Percentiles rank a stretch among this genome's conserved stretches.
phyloP scores from a whole-genome alignment of 2,329 filamentous ascomycete genomes.

The Alternaria sp. region DNA sequence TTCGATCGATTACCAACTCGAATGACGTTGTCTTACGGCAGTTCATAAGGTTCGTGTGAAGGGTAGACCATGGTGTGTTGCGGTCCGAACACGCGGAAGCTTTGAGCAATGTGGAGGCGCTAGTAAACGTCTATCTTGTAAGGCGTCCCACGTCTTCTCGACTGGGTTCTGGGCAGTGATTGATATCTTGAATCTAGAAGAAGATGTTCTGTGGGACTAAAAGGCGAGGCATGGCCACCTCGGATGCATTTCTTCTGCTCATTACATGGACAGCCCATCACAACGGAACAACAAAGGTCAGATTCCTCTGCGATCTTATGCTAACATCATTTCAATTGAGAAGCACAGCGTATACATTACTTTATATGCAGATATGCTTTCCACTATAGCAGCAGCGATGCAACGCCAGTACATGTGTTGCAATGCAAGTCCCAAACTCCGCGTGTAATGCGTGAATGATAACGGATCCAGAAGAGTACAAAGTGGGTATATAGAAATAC shows the following conservation, averaged over 20 bases:
- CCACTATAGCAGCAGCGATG: neutral
- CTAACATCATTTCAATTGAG: neutral
- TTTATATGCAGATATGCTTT: neutral
- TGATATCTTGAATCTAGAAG: too few species aligned
- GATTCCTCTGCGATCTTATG: neutral
- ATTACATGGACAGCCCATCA: neutral
- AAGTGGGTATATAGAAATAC: neutral
- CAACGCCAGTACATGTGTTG: neutral
- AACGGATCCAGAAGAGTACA: neutral
- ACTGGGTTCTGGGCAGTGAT: neutral
- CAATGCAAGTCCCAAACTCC: neutral
- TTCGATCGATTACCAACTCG: neutral
- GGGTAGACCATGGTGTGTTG: neutral
- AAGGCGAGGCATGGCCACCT: too few species aligned
- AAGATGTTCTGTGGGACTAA: too few species aligned
- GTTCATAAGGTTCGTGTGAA: neutral
- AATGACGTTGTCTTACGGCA: neutral
- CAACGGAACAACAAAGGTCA: neutral
- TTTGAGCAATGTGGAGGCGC: neutral
- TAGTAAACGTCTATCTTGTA: neutral
- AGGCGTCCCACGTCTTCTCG: neutral
- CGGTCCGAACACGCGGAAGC: neutral
- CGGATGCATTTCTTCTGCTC: too few species aligned
- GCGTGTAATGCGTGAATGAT: neutral
- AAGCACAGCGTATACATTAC: neutral